These are phyloP conservation scores for Microdochium trichocladiopsis DNA, from an alignment of 2,329 filamentous ascomycete genomes.

Conservation along the genomic window DNA sequence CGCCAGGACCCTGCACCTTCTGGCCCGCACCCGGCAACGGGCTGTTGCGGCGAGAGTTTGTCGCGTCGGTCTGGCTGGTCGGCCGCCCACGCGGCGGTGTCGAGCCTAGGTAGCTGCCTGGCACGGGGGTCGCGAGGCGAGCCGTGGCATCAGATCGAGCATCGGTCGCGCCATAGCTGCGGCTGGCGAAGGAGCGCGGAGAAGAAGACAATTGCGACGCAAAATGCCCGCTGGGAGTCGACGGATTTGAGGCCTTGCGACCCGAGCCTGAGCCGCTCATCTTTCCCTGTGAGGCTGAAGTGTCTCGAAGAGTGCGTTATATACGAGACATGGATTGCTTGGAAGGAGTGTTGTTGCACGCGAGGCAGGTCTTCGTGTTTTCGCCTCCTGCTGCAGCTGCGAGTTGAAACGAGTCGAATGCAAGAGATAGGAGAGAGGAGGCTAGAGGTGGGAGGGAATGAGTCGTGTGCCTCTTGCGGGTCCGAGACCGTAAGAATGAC, in stretches of 20 bases:
- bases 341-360: neutral
- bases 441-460: neutral
- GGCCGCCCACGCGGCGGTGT: constrained; percentile 42
- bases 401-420: too few species aligned
- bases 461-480: neutral
- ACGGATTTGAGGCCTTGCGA: neutral
- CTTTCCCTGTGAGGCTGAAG: neutral
- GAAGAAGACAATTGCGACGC: constrained; percentile 35
- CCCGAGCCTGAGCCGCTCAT: neutral
- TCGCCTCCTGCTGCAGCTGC: too few species aligned
- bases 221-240: constrained; percentile 8
- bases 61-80: constrained; percentile 31
- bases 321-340: neutral
- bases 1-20: constrained; percentile 66
- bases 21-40: constrained; percentile 60
- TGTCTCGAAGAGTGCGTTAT: neutral
- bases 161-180: constrained; percentile 42
- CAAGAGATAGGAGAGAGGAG: neutral
- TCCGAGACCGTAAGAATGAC: neutral
- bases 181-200: constrained; percentile 35
- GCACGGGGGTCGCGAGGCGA: constrained; percentile 52
- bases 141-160: constrained; percentile 55
- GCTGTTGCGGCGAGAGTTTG: constrained; percentile 38
- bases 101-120: constrained; percentile 35
- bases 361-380: too few species aligned